These are phyloP conservation scores for Cocos nucifera DNA, from an alignment of 176 grass and related monocot species.

Conservation along the genomic window DNA sequence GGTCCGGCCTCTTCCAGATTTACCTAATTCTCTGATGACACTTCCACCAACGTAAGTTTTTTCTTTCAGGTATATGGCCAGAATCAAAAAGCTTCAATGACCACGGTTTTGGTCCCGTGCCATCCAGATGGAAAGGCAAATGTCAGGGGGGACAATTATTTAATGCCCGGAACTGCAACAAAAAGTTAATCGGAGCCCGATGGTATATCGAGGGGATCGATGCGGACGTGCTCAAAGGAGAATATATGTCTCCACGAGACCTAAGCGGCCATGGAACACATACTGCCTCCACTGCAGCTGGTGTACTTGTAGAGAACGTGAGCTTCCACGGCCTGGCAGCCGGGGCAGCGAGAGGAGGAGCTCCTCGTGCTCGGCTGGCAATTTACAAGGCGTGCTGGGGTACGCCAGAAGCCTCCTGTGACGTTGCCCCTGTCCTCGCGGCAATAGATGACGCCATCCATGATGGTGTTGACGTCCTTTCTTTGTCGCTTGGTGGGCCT, in stretches of 20 bases:
- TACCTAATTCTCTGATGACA: too few relatives aligned
- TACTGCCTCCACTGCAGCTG: slow-evolving; percentile 40
- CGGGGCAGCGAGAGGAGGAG: slow-evolving; percentile 40
- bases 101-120: slow-evolving; percentile 22
- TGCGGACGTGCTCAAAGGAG: background rate
- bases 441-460: slow-evolving; percentile 59
- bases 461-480: slow-evolving; percentile 57
- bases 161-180: slow-evolving; percentile 30
- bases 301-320: slow-evolving; percentile 8
- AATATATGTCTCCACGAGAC: slow-evolving; percentile 38
- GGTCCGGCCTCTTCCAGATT: too few relatives aligned
- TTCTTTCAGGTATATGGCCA: slow-evolving; percentile 44
- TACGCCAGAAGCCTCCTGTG: fast-evolving
- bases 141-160: slow-evolving; percentile 27
- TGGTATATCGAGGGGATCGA: slow-evolving; percentile 14
- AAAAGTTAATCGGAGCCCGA: slow-evolving; percentile 49
- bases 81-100: slow-evolving; percentile 56
- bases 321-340: slow-evolving; percentile 26
- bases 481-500: slow-evolving; percentile 15
- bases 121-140: slow-evolving; percentile 28
- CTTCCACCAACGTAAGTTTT: too few relatives aligned
- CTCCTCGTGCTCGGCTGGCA: slow-evolving; percentile 30
- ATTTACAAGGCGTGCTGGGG: slow-evolving; percentile 47
- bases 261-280: slow-evolving; percentile 23
- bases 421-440: background rate